Percentiles rank a stretch among this genome's conserved stretches.
Conservation (phyloP, 257 asterid genomes). For the Solanum microdontum region DNA sequence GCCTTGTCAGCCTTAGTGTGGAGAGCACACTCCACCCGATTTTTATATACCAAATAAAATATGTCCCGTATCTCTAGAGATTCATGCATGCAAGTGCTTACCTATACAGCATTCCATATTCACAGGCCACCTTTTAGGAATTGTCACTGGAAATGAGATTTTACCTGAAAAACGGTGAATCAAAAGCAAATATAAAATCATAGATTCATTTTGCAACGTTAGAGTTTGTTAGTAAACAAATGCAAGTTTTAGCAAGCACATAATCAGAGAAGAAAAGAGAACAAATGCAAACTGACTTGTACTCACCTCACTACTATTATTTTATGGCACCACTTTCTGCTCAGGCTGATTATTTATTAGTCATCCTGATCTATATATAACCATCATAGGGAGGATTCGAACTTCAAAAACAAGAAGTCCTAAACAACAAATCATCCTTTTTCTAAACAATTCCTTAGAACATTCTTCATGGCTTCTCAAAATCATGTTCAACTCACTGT, state of each 20-base stretch:
- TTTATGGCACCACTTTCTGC: neutral
- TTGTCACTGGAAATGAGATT: neutral
- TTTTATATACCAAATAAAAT: conserved; percentile 2
- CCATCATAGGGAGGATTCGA: neutral
- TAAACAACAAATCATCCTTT: neutral
- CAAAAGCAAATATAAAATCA: neutral
- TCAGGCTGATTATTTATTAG: neutral
- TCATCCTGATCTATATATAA: conserved; percentile 27
- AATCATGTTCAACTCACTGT: conserved; percentile 23
- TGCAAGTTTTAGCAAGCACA: neutral
- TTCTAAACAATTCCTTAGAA: neutral
- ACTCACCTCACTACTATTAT: conserved; percentile 13
- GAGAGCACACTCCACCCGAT: conserved; percentile 40
- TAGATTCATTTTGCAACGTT: neutral
- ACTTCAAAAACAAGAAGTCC: neutral
- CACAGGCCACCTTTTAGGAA: neutral
- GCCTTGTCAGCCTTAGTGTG: conserved; percentile 17
- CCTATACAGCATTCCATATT: conserved; percentile 17
- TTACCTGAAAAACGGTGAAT: neutral
- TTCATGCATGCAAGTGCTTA: conserved; percentile 13
- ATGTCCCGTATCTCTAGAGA: neutral
- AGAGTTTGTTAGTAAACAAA: neutral
- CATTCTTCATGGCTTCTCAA: conserved; percentile 32
- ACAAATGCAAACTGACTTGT: conserved; percentile 10
- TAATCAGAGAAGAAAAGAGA: neutral